Percentiles rank a stretch among this genome's conserved stretches.
Evolutionary conservation across 108 stramenopile species (phyloP).

Genomic region (Pseudonitzschia pungens): DNA sequence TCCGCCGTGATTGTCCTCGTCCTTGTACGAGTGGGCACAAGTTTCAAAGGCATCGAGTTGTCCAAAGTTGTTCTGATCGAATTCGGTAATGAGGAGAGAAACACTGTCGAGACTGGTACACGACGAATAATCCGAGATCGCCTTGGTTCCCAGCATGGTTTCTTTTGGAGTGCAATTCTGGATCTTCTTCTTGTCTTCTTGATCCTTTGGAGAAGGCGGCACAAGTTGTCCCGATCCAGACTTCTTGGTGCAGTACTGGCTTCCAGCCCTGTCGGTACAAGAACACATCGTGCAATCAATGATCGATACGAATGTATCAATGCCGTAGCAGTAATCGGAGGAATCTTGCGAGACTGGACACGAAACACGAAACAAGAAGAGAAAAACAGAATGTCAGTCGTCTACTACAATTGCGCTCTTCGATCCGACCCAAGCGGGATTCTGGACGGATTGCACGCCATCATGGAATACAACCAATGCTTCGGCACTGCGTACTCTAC

Average conservation of each 20-base stretch:
- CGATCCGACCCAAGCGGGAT: conserved; percentile 10
- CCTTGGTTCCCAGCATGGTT: conserved; percentile 54
- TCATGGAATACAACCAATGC: too few relatives aligned
- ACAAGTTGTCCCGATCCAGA: conserved; percentile 25
- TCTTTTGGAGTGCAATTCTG: conserved; percentile 60
- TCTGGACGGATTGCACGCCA: too few relatives aligned
- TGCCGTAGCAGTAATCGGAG: conserved; percentile 39
- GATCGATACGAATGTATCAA: conserved; percentile 54
- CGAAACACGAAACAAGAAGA: neutral
- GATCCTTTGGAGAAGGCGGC: conserved; percentile 21
- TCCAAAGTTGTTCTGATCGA: conserved; percentile 89
- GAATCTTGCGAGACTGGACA: conserved; percentile 22
- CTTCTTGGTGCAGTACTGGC: conserved; percentile 55
- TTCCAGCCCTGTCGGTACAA: conserved; percentile 55
- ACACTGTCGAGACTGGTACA: conserved; percentile 69
- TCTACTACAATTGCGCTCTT: conserved; percentile 10
- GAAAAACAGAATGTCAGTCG: neutral
- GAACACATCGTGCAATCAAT: conserved; percentile 80
- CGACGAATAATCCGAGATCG: conserved; percentile 64
- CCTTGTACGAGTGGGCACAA: conserved; percentile 72
- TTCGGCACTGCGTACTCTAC: too few relatives aligned
- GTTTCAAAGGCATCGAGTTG: conserved; percentile 81
- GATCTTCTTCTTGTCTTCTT: conserved; percentile 28
- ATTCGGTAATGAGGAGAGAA: conserved; percentile 72
- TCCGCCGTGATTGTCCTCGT: conserved; percentile 62